Evolutionary conservation across 2,329 filamentous ascomycete species (phyloP), one percentile per base, ranked within the genome.

Genomic region (Claviceps quebecensis): DNA sequence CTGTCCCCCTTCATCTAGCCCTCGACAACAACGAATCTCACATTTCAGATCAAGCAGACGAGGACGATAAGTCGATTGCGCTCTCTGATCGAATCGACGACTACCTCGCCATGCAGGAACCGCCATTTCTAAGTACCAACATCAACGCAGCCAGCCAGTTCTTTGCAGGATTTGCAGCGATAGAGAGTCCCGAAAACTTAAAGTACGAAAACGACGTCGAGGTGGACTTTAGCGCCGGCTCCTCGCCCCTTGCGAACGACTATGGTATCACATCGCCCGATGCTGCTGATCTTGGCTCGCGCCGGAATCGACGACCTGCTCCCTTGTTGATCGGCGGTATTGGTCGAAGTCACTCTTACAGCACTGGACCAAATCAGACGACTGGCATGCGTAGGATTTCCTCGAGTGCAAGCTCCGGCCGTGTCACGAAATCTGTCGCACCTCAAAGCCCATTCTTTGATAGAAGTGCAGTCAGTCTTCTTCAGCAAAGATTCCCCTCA

Each of bases 331-430:
- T 74, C 41, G 65, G 65, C 9, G 68, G 72, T 8, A 9, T 34
- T 34, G 62, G 73, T 19, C 70, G 73, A 49, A 72, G 66, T 55
- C 70, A 66, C 41, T 69, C 56, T 3, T 63, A 59, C 26, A 67
- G 66, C 3, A 70, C 74, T 7, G 74, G 72, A 36, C 56, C 64
- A 17, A 74, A 77, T 23, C 63, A 68, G 17, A 65, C 69, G 2
- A 70, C 69, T 53, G 71, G 74, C 2, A 76, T 80, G 65, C 71
- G 75, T 23, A 72, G 77, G 43, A 76, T 78, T 44, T 71, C 72
- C 14, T 80, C 77, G 2, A 69, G 73, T 8, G 72, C 69, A 4
- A 72, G 75, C 5, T 60, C 64, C 26, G 63, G 60, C 3, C 61
- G 67, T 40, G 59, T 69, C 26, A 60, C 58, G 47, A 69, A 69